Evolutionary conservation across 163 green algal species (phyloP).

Genomic region (Volvox carteri): DNA sequence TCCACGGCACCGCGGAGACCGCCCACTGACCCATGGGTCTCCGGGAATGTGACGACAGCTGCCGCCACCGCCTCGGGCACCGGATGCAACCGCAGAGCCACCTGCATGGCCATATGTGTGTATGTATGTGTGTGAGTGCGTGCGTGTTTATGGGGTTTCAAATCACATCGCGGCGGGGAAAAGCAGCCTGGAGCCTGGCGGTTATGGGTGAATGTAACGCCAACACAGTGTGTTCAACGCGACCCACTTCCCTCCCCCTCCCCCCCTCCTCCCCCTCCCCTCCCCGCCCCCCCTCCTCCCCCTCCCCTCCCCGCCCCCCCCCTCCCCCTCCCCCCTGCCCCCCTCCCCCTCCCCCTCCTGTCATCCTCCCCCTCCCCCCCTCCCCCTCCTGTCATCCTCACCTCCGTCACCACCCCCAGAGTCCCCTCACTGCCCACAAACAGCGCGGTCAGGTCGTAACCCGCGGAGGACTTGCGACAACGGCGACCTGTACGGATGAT

Average conservation of each 20-base stretch:
- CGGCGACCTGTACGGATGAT: constrained; percentile 66
- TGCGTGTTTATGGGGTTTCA: too few species aligned
- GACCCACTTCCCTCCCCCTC: too few species aligned
- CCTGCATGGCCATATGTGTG: constrained; percentile 56
- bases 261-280: background rate
- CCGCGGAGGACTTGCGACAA: constrained; percentile 70
- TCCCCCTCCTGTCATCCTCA: too few species aligned
- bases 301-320: too few species aligned
- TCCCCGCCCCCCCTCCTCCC: too few species aligned
- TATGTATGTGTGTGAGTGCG: background rate
- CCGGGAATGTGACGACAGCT: constrained; percentile 71
- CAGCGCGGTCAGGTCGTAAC: constrained; percentile 88
- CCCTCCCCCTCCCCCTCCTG: too few species aligned
- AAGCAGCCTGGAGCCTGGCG: too few species aligned
- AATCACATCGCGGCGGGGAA: too few species aligned
- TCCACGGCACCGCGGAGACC: constrained; percentile 62
- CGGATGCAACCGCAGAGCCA: constrained; percentile 71
- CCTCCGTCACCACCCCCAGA: constrained; percentile 88
- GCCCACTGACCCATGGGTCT: background rate
- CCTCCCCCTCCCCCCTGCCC: too few species aligned
- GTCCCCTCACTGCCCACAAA: constrained; percentile 91
- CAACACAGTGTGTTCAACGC: too few species aligned
- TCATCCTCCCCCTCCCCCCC: too few species aligned
- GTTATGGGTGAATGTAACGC: too few species aligned
- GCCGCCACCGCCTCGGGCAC: constrained; percentile 68